Percentiles rank a stretch among this genome's conserved stretches.
Conservation (phyloP, 2,329 filamentous ascomycete species). For the Talaromyces amestolkiae region DNA sequence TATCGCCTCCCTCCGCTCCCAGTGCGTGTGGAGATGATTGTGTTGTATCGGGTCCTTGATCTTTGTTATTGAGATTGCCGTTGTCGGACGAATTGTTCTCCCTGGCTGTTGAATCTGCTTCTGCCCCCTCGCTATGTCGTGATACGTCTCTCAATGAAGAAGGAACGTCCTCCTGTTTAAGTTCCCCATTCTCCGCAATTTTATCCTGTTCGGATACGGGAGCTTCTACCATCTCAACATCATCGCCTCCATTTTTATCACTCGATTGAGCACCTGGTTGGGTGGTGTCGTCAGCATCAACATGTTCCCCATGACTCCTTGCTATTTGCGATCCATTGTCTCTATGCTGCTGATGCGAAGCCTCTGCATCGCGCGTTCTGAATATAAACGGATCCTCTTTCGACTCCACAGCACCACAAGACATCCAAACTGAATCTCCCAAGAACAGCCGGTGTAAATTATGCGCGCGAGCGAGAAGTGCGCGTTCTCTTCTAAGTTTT, state of each 20-base stretch:
- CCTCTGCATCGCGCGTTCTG: constrained; percentile 32
- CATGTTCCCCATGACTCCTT: neutral
- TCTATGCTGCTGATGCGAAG: constrained; percentile 14
- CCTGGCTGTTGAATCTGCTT: constrained; percentile 21
- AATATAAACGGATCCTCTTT: constrained; percentile 51
- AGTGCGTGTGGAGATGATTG: neutral
- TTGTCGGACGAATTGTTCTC: neutral
- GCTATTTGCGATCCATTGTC: neutral
- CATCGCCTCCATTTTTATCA: constrained; percentile 22
- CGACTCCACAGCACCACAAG: constrained; percentile 53
- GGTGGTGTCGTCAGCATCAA: neutral
- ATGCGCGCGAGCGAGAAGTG: constrained; percentile 57
- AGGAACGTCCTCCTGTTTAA: constrained; percentile 39
- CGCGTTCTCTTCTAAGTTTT: constrained; percentile 57
- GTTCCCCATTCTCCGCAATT: constrained; percentile 20
- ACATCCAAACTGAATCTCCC: constrained; percentile 61
- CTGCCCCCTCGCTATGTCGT: constrained; percentile 29
- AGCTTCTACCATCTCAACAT: constrained; percentile 37
- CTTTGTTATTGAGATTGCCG: constrained; percentile 6
- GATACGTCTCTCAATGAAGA: constrained; percentile 34
- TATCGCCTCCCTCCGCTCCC: neutral
- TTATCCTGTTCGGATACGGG: constrained; percentile 20
- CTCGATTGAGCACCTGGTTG: constrained; percentile 20
- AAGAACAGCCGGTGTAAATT: constrained; percentile 57
- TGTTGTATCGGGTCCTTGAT: neutral